Evolutionary conservation across 352 stramenopile genomes (phyloP).

Genomic region (Phytophthora pistaciae): DNA sequence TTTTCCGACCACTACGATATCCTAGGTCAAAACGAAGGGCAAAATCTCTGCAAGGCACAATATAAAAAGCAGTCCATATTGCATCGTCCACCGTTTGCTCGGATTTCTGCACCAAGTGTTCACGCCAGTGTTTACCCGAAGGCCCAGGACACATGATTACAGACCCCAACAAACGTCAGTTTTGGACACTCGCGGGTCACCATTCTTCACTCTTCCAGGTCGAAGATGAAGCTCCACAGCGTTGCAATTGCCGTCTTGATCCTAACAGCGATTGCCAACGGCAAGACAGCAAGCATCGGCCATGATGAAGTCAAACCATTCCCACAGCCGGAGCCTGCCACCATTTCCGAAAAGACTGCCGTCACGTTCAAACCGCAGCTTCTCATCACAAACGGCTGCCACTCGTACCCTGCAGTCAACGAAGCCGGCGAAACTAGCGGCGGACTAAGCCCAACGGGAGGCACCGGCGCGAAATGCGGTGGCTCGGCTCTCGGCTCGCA

Average conservation of each 20-base stretch:
- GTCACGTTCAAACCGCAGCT: not conserved
- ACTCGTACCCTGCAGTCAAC: not conserved
- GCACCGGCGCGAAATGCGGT: constrained; percentile 7
- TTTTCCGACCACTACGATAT: no score
- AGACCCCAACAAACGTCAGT: no score
- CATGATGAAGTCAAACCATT: not conserved
- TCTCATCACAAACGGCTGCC: not conserved
- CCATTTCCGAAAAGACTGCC: not conserved
- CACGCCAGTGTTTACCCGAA: no score
- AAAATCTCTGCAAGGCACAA: no score
- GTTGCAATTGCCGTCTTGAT: no score
- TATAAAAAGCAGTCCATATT: constrained; percentile 31
- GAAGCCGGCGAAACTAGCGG: constrained; percentile 4
- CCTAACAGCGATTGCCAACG: no score
- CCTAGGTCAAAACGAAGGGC: no score
- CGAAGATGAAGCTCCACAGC: no score
- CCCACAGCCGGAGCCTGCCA: not conserved
- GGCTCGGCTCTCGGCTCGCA: constrained; percentile 23
- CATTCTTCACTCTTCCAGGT: not conserved
- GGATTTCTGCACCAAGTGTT: not conserved
- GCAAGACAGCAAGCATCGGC: not conserved
- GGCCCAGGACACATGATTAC: no score
- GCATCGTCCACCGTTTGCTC: constrained; percentile 3
- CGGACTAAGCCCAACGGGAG: not conserved
- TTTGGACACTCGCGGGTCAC: no score